These are phyloP conservation scores for Chlorencoelia australis DNA, from an alignment of 2,329 filamentous ascomycete genomes.

Conservation along the genomic window DNA sequence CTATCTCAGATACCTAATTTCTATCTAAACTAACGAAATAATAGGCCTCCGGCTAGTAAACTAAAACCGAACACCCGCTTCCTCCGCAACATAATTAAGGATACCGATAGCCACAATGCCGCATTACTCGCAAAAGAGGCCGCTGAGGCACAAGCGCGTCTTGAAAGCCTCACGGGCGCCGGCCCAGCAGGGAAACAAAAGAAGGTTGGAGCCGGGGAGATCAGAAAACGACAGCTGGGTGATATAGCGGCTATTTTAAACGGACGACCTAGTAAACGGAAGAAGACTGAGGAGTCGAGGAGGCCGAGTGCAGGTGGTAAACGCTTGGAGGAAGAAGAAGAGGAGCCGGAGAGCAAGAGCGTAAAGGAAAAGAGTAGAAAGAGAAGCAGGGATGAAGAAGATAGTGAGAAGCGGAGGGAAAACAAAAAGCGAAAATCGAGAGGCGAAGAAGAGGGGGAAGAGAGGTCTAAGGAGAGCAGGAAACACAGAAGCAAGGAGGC, in stretches of 20 bases:
- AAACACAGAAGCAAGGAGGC: no score
- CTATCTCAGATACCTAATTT: background rate
- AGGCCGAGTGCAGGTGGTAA: no score
- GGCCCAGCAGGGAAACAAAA: conserved; percentile 31
- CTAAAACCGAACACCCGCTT: conserved; percentile 91
- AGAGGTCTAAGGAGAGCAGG: no score
- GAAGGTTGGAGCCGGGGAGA: conserved; percentile 39
- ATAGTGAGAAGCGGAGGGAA: no score
- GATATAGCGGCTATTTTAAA: conserved; percentile 50
- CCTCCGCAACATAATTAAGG: conserved; percentile 75
- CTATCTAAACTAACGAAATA: conserved; percentile 5
- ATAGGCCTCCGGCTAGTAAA: conserved; percentile 42
- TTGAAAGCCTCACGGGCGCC: conserved; percentile 48
- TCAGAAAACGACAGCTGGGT: conserved; percentile 47
- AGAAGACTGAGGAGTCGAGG: conserved; percentile 12
- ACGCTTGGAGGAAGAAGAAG: no score
- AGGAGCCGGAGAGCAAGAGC: no score
- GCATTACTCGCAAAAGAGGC: conserved; percentile 76
- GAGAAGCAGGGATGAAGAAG: background rate
- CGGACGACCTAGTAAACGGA: conserved; percentile 24
- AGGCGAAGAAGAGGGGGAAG: no score
- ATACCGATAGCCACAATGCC: conserved; percentile 82
- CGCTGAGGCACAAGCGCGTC: conserved; percentile 62
- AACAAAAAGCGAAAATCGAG: no score
- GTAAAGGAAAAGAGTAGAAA: no score